Percentiles rank a stretch among this genome's conserved stretches.
Conservation (phyloP, 176 grass and related monocot species). For the Carex littledalei region DNA sequence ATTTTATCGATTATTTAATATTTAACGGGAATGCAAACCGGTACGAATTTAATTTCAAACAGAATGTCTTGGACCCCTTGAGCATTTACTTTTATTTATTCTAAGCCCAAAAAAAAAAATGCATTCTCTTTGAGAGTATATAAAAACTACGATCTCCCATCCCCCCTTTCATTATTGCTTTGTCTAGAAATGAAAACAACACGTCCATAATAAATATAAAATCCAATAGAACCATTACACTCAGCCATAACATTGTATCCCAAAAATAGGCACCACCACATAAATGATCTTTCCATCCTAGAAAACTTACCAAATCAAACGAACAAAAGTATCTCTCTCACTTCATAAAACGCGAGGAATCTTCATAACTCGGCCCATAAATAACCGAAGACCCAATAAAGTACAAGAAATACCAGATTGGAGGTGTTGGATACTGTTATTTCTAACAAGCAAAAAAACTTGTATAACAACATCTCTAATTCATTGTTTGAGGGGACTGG, state of each 20-base stretch:
- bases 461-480: constrained; percentile 16
- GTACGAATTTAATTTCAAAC: background rate
- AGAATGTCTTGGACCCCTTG: background rate
- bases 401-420: constrained; percentile 18
- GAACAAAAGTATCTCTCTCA: constrained; percentile 5
- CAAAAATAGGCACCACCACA: background rate
- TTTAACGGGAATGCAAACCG: background rate
- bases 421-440: background rate
- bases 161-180: background rate
- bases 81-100: background rate
- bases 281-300: constrained; percentile 4
- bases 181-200: background rate
- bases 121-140: background rate
- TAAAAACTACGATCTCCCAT: background rate
- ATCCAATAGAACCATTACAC: background rate
- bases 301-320: background rate
- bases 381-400: background rate
- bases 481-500: constrained; percentile 60
- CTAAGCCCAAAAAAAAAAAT: background rate
- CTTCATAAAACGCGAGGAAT: constrained; percentile 1
- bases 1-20: background rate
- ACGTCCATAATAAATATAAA: background rate
- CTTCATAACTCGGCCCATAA: background rate
- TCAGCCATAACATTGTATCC: background rate
- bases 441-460: constrained; percentile 15